Evolutionary conservation across 345 rosid species (phyloP), one percentile per base, ranked within the genome.

Genomic region (Pistacia integerrima): DNA sequence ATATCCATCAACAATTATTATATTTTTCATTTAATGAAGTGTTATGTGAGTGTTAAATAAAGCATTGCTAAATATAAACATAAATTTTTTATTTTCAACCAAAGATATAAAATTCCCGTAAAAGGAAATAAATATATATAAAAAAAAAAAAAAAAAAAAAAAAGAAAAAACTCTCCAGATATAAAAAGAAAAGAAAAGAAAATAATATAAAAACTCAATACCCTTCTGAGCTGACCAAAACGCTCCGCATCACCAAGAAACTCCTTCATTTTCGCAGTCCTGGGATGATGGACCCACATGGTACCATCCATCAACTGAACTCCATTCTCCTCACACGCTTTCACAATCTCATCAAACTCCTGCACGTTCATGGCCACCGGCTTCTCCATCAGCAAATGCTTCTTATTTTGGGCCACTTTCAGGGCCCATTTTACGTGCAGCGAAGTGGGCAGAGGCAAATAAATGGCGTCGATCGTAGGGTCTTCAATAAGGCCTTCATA

Each of bases 281-380:
- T 78, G 18, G 95, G 96, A 75, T 91, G 72, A 44, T 94, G 97
- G 81, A 94, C 76, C 99, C 97, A 91, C 96, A 89, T 90, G 63
- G 97, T 89, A 6, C 97, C 98, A 65, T 94, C 98, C 98, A 93
- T 90, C 69, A 93, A 63, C 89, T 92, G 97, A 25, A 93, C 84
- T 22, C 88, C 90, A 35, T 85, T 87, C 62, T 80, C 86, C 4
- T 87, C 92, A 60, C 99, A 91, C 22, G 91, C 93, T 77, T 77
- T 84, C 41, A 77, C 35, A 56, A 94, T 91, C 77, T 58, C 56
- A 44, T 93, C 99, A 33, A 94, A 86, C 74, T 93, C 93, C 3
- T 69, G 78, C 5, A 78, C 90, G 65, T 81, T 87, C 7, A 86
- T 8, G 0, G 88, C 98, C 48, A 93, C 87, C 1, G 97, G 99